Evolutionary conservation across 257 asterid genomes (phyloP).

Genomic region (Nicotiana obtusifolia): DNA sequence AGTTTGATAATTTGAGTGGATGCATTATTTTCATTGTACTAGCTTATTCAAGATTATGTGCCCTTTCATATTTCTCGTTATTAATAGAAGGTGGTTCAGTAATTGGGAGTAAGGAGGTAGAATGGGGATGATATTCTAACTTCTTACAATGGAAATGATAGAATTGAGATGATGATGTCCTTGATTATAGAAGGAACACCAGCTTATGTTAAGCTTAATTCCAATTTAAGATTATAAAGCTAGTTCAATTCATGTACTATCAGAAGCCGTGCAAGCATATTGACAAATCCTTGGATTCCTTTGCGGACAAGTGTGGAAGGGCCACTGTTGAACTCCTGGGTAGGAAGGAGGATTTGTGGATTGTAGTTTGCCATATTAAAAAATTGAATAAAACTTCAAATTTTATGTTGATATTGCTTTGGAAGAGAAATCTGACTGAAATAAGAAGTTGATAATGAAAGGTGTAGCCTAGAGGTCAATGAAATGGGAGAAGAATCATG

Average conservation of each 20-base stretch:
- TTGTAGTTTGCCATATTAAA: not conserved
- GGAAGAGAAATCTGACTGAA: not conserved
- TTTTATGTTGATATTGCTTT: not conserved
- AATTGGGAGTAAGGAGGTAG: not conserved
- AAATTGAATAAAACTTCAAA: not conserved
- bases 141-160: not conserved
- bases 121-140: not conserved
- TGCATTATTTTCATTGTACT: not conserved
- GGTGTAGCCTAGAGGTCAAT: no score
- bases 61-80: not conserved
- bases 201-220: not conserved
- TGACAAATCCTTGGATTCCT: not conserved
- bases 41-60: not conserved
- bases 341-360: not conserved
- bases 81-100: not conserved
- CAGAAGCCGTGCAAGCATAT: not conserved
- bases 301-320: not conserved
- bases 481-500: no score
- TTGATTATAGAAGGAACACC: not conserved
- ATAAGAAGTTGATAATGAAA: not conserved
- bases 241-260: not conserved
- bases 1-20: not conserved
- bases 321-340: not conserved
- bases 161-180: not conserved
- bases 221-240: not conserved